Percentiles rank a stretch among this genome's conserved stretches.
phyloP scores from a whole-genome alignment of 2,329 filamentous ascomycete genomes.

The Endocalyx cinctus region DNA sequence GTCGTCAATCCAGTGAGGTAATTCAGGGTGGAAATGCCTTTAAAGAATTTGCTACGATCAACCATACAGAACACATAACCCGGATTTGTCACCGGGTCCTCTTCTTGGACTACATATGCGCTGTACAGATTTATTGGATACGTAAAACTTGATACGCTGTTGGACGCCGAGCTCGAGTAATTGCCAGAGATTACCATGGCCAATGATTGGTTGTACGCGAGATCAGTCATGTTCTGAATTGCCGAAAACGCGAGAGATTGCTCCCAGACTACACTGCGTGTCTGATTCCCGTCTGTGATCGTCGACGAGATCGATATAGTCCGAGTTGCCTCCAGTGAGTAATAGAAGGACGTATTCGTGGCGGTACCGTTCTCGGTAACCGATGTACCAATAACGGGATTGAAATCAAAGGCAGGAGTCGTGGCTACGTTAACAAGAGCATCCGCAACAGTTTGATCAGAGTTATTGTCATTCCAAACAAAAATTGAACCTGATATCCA shows the following conservation, averaged over 20 bases:
- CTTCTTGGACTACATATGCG: conserved; percentile 22
- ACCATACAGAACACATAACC: conserved; percentile 26
- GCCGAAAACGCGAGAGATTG: conserved; percentile 25
- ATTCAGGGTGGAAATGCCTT: conserved; percentile 18
- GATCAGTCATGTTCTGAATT: conserved; percentile 27
- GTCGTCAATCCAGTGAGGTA: conserved; percentile 17
- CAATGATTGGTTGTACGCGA: conserved; percentile 25
- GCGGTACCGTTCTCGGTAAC: conserved; percentile 14
- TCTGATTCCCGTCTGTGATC: conserved; percentile 14
- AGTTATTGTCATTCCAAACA: conserved; percentile 50
- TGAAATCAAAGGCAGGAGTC: conserved; percentile 18
- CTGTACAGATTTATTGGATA: conserved; percentile 29
- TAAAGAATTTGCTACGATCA: conserved; percentile 22
- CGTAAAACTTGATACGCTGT: conserved; percentile 18
- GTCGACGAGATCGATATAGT: conserved; percentile 23
- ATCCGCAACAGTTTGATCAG: conserved; percentile 15
- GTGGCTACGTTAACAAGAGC: conserved; percentile 14
- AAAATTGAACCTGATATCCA: conserved; percentile 63
- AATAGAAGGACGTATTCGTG: conserved; percentile 26
- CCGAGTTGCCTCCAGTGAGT: conserved; percentile 20
- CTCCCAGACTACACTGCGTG: conserved; percentile 17
- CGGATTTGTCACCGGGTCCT: conserved; percentile 21
- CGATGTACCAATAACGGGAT: conserved; percentile 15
- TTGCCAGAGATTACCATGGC: conserved; percentile 22
- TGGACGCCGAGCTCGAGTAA: conserved; percentile 16